Conservation (phyloP, 306 rosid genomes). For the Acacia acuminata region DNA sequence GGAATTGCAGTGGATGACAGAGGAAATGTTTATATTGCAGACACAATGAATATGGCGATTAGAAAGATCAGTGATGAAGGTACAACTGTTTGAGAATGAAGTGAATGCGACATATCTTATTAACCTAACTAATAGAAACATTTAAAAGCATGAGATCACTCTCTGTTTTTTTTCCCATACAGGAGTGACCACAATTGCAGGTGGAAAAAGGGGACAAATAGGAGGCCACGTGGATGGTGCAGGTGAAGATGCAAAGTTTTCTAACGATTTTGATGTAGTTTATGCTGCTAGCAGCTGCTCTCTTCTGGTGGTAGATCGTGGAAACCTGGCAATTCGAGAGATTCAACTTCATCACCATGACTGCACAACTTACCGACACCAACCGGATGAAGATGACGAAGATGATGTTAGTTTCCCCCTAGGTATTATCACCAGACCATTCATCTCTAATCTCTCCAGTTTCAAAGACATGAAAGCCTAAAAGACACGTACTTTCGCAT, state of each 20-base stretch:
- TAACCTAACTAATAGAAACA: not conserved
- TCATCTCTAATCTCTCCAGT: slow-evolving; percentile 6
- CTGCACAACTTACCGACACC: slow-evolving; percentile 43
- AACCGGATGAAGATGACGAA: not conserved
- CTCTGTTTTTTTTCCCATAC: not conserved
- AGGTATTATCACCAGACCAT: slow-evolving; percentile 49
- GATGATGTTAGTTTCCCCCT: slow-evolving; percentile 62
- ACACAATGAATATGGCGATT: slow-evolving; percentile 94
- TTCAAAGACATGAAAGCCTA: slow-evolving; percentile 25
- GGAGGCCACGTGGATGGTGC: slow-evolving; percentile 97
- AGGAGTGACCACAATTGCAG: slow-evolving; percentile 99
- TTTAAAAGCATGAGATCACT: not conserved
- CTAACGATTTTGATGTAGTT: slow-evolving; percentile 82
- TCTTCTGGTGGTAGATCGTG: slow-evolving; percentile 89
- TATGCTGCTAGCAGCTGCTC: slow-evolving; percentile 81
- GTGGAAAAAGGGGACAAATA: slow-evolving; percentile 82
- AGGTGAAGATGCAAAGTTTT: slow-evolving; percentile 95
- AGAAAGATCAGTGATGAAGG: slow-evolving; percentile 92
- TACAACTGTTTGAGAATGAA: slow-evolving; percentile 24
- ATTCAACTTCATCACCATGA: slow-evolving; percentile 85
- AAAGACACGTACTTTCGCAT: not conserved
- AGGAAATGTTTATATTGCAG: slow-evolving; percentile 93
- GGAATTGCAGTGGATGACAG: slow-evolving; percentile 80
- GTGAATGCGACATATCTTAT: not conserved
- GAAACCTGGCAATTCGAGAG: slow-evolving; percentile 94